phyloP scores from a whole-genome alignment of 495 filamentous ascomycete genomes.

The Penicillium daleae region DNA sequence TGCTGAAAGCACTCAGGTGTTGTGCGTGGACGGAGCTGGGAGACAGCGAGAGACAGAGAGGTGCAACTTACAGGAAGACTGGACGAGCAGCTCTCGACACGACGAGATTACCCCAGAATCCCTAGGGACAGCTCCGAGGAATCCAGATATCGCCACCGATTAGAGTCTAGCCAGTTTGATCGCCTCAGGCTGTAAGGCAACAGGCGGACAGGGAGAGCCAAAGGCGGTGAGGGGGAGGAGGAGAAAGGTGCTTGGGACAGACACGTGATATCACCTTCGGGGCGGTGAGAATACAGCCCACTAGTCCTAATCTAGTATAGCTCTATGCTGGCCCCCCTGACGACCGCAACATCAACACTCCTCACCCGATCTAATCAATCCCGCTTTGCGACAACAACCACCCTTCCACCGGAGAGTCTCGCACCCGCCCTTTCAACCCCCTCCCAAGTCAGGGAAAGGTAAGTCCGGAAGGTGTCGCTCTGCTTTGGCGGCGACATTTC shows the following conservation, averaged over 20 bases:
- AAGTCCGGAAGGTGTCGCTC: slow-evolving; percentile 15
- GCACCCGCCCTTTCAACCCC: neutral
- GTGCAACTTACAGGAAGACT: slow-evolving; percentile 1
- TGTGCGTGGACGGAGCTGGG: neutral
- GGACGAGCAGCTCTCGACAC: neutral
- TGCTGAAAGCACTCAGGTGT: neutral
- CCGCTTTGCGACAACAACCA: slow-evolving; percentile 29
- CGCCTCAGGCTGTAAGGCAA: slow-evolving; percentile 6
- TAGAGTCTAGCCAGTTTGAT: slow-evolving; percentile 10
- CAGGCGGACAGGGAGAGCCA: neutral
- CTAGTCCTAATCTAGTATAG: slow-evolving; percentile 26
- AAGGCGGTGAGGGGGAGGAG: neutral
- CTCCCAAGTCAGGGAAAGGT: slow-evolving; percentile 11
- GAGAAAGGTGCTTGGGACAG: neutral
- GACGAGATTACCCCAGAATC: slow-evolving; percentile 18
- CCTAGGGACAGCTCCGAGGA: slow-evolving; percentile 24
- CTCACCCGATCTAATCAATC: slow-evolving; percentile 36
- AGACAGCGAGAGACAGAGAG: too few relatives aligned
- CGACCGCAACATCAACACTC: slow-evolving; percentile 38
- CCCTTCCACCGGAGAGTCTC: slow-evolving; percentile 28
- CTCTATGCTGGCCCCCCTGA: slow-evolving; percentile 31
- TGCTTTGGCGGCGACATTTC: slow-evolving; percentile 11
- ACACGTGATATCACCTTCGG: neutral
- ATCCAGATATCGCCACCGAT: slow-evolving; percentile 25
- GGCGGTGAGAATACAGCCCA: slow-evolving; percentile 13